Conservation (phyloP, 2,329 filamentous ascomycete species). For the Ophiostoma quercus region DNA sequence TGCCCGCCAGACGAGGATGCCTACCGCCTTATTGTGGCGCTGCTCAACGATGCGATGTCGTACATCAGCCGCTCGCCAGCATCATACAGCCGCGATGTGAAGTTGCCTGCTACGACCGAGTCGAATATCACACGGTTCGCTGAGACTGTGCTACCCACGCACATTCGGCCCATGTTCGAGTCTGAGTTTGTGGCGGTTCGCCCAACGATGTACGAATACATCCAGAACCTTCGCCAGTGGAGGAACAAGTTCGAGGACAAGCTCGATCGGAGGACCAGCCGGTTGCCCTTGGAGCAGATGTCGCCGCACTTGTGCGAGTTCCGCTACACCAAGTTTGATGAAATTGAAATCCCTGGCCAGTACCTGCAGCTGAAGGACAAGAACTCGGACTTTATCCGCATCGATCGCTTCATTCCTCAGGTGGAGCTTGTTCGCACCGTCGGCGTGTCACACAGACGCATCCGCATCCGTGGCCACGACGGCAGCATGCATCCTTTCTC, state of each 20-base stretch:
- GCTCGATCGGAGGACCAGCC: constrained; percentile 73
- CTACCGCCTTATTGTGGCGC: constrained; percentile 91
- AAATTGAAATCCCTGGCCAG: constrained; percentile 95
- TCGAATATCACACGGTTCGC: constrained; percentile 95
- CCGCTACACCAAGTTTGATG: constrained; percentile 95
- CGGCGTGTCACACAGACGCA: constrained; percentile 81
- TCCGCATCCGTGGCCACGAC: constrained; percentile 96
- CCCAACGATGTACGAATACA: constrained; percentile 97
- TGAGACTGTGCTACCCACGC: constrained; percentile 87
- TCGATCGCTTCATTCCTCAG: constrained; percentile 92
- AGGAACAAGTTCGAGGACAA: constrained; percentile 97
- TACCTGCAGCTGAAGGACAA: constrained; percentile 97
- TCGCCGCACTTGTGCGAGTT: constrained; percentile 94
- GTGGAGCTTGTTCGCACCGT: constrained; percentile 89
- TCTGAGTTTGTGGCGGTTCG: constrained; percentile 94
- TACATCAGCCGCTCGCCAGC: constrained; percentile 84
- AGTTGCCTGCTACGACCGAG: constrained; percentile 83
- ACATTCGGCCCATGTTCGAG: constrained; percentile 95
- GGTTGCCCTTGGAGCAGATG: constrained; percentile 73
- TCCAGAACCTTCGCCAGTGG: constrained; percentile 93
- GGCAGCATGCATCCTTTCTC: constrained; percentile 96
- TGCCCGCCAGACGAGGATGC: constrained; percentile 97
- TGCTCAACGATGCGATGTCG: constrained; percentile 90
- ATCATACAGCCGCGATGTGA: constrained; percentile 84
- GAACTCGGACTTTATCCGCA: constrained; percentile 96